Evolutionary conservation across 192 early-diverging fungal genomes (phyloP), one percentile per base, ranked within the genome.

Genomic region (Pilobolus umbonatus): DNA sequence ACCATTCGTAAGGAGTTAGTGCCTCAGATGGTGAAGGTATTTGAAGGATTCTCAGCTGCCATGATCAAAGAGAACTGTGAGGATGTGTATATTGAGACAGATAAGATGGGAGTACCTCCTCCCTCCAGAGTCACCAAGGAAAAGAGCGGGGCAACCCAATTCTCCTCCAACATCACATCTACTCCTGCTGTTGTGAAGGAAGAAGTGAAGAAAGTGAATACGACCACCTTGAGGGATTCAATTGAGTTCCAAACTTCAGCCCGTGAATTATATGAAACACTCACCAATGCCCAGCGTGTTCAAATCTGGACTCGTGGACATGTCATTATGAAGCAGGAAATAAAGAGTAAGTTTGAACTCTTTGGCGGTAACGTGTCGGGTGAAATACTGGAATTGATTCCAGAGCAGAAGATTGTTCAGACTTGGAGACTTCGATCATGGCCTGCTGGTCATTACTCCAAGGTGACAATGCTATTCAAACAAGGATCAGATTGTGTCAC

Each of bases 321-420:
- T 35, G 80, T 75, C 57, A 58, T 52, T 25, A 44, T 69, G 1
- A 29, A 55, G 2, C 48, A 45, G 32, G 61, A 69, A 21, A 77
- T 79, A 28, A 87, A 86, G 22, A 57, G 74, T 26, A 57, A 65
- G 59, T 93, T 91, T 75, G 76, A 72, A 61, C 68, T 96, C 43
- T 95, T 98, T 80, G 88, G 77, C 30, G 95, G 93, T 19, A 91
- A 94, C 66, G 86, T 96, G 35, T 82, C 83, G n/a, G 95, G 94
- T 19, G 81, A 80, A 56, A 78, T 90, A 46, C 66, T 79, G 21
- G 86, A 89, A 71, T 61, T 94, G 44, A 85, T 83, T 45, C 76
- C 75, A 24, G 85, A 87, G 56, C 80, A 89, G 66, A 85, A 76
- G 60, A 90, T 98, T 67, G 85, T 88, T 51, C 81, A 88, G 74